A percentile compares a stretch with the other conserved stretches of the same genome.
phyloP scores from a whole-genome alignment of 257 asterid species.

The Primulina huaijiensis region DNA sequence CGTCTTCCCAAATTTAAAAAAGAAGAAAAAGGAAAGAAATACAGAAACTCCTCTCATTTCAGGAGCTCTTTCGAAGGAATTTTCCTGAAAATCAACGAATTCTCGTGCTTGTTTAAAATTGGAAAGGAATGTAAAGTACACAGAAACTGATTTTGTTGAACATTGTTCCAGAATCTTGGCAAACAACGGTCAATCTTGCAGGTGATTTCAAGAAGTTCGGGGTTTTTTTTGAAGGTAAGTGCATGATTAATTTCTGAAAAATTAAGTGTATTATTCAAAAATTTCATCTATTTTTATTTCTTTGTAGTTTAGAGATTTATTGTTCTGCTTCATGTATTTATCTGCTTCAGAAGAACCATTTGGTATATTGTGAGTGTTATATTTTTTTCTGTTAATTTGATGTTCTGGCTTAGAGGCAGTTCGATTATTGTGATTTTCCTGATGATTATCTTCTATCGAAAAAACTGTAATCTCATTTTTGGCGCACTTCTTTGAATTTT shows the following conservation, averaged over 20 bases:
- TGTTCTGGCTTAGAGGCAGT: too few species aligned
- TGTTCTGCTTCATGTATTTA: too few species aligned
- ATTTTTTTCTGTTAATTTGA: too few species aligned
- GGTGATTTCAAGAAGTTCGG: conserved; percentile 25
- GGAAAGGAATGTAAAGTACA: not conserved
- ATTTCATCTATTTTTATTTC: not conserved
- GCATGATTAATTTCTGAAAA: not conserved
- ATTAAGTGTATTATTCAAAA: not conserved
- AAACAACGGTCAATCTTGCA: conserved; percentile 21
- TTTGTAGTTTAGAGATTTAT: too few species aligned
- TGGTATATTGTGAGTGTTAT: too few species aligned
- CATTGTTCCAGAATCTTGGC: conserved; percentile 23
- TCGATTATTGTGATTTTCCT: too few species aligned
- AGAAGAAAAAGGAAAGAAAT: not conserved
- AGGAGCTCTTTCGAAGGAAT: not conserved
- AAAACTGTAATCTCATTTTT: too few species aligned
- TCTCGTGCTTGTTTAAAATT: not conserved
- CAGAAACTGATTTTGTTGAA: not conserved
- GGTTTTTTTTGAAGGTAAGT: conserved; percentile 27
- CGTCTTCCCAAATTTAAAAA: not conserved
- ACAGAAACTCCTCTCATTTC: not conserved
- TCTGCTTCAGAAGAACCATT: too few species aligned
- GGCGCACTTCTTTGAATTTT: not conserved
- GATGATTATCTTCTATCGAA: too few species aligned
- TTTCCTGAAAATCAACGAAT: not conserved